Evolutionary conservation across 306 rosid genomes (phyloP).

Genomic region (Alnus rubra): DNA sequence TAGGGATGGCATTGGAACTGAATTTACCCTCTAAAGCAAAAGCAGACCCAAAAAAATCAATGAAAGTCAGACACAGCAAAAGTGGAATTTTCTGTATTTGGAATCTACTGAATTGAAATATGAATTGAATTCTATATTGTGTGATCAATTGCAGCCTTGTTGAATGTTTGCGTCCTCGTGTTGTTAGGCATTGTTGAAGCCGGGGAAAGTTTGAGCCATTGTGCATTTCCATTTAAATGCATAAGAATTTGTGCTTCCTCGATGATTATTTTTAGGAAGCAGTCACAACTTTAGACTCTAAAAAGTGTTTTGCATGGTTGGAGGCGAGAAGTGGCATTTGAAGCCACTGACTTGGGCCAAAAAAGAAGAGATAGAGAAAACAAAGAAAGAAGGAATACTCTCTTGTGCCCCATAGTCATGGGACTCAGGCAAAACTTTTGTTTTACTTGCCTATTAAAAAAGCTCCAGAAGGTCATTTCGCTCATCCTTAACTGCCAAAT

Average conservation of each 20-base stretch:
- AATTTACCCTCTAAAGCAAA: neutral
- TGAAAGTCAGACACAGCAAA: neutral
- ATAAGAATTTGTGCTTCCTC: neutral
- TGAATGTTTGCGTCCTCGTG: neutral
- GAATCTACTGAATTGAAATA: neutral
- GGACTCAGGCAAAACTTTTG: neutral
- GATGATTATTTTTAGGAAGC: neutral
- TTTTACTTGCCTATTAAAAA: neutral
- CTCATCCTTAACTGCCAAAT: neutral
- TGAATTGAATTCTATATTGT: too few species aligned
- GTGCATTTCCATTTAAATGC: neutral
- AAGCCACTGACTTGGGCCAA: neutral
- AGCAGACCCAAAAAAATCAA: neutral
- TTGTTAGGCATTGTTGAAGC: neutral
- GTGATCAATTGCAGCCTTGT: neutral
- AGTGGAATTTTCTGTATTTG: neutral
- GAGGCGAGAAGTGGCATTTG: neutral
- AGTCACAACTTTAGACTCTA: neutral
- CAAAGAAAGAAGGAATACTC: neutral
- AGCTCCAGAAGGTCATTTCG: neutral
- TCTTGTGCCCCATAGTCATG: neutral
- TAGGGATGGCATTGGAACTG: neutral
- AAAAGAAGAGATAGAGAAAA: neutral
- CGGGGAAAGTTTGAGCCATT: neutral
- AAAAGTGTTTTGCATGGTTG: neutral